Evolutionary conservation across 2,329 filamentous ascomycete species (phyloP).

Genomic region (Penicillium sp.): DNA sequence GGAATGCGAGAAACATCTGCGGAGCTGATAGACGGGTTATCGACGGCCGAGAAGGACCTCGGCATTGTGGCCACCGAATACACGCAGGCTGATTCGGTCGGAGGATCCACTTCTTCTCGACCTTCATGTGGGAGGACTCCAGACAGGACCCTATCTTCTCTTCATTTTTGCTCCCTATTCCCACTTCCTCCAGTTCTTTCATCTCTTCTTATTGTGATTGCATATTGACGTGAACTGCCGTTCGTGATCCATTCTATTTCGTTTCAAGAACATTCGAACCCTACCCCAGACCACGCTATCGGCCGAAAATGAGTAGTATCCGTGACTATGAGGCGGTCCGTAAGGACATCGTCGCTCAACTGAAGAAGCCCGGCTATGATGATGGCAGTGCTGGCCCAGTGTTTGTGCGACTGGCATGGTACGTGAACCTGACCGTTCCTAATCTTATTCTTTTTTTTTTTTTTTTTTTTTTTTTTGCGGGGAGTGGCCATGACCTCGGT

Average conservation of each 20-base stretch:
- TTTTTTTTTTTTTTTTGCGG: too few relatives aligned
- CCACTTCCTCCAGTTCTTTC: conserved; percentile 5
- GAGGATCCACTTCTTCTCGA: conserved; percentile 33
- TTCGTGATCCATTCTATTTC: conserved; percentile 7
- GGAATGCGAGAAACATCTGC: background rate
- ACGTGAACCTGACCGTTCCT: too few relatives aligned
- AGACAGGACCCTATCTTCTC: conserved; percentile 14
- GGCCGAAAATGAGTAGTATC: conserved; percentile 41
- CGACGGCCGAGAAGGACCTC: conserved; percentile 30
- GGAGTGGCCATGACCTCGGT: conserved; percentile 2
- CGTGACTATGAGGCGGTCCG: conserved; percentile 55
- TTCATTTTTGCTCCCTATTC: conserved; percentile 10
- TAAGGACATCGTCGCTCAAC: conserved; percentile 57
- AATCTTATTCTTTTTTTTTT: too few relatives aligned
- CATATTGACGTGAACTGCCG: background rate
- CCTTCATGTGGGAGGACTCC: conserved; percentile 36
- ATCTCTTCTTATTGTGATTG: conserved; percentile 7
- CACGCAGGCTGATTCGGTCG: conserved; percentile 30
- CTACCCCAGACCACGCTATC: conserved; percentile 25
- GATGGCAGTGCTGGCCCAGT: conserved; percentile 68
- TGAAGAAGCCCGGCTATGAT: conserved; percentile 66
- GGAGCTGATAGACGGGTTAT: conserved; percentile 1
- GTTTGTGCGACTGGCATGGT: conserved; percentile 67
- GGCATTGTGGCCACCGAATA: conserved; percentile 29
- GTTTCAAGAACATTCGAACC: conserved; percentile 1